Percentiles rank a stretch among this genome's conserved stretches.
These are phyloP conservation scores for Mesembryanthemum crystallinum DNA, from an alignment of 148 eudicot species.

Conservation along the genomic window DNA sequence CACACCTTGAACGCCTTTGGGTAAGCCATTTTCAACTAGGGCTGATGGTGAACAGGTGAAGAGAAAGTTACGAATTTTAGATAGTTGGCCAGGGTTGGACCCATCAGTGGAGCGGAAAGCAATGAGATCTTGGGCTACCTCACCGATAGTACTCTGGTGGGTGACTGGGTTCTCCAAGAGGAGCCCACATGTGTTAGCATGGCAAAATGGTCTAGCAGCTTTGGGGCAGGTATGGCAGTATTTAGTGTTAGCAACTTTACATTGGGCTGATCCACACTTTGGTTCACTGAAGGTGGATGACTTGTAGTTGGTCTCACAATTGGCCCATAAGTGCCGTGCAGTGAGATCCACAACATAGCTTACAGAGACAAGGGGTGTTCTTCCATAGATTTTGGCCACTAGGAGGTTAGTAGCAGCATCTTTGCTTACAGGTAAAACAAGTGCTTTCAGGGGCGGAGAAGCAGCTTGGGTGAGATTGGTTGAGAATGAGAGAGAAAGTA, in stretches of 20 bases:
- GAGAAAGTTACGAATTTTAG: conserved; percentile 32
- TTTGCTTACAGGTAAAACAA: conserved; percentile 42
- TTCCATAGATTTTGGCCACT: conserved; percentile 39
- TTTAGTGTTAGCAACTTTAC: conserved; percentile 39
- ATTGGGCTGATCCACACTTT: conserved; percentile 50
- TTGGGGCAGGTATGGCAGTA: conserved; percentile 40
- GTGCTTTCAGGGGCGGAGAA: conserved; percentile 20
- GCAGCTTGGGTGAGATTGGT: not conserved
- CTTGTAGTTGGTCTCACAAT: conserved; percentile 46
- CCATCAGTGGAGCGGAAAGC: conserved; percentile 38
- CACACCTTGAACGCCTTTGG: conserved; percentile 53
- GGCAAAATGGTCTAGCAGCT: conserved; percentile 46
- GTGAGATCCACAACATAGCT: conserved; percentile 46
- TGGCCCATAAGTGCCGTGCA: conserved; percentile 45
- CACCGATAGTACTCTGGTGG: conserved; percentile 36
- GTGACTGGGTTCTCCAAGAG: conserved; percentile 40
- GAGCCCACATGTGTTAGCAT: conserved; percentile 57
- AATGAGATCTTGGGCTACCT: conserved; percentile 51
- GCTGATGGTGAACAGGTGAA: conserved; percentile 54
- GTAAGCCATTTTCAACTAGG: conserved; percentile 38
- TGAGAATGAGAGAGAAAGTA: conserved; percentile 14
- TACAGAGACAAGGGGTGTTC: conserved; percentile 41
- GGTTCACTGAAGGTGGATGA: conserved; percentile 50
- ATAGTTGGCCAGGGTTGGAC: conserved; percentile 30
- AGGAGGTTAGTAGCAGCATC: conserved; percentile 42